phyloP scores from a whole-genome alignment of 768 basidiomycete species.

The Podaxis sp. region DNA sequence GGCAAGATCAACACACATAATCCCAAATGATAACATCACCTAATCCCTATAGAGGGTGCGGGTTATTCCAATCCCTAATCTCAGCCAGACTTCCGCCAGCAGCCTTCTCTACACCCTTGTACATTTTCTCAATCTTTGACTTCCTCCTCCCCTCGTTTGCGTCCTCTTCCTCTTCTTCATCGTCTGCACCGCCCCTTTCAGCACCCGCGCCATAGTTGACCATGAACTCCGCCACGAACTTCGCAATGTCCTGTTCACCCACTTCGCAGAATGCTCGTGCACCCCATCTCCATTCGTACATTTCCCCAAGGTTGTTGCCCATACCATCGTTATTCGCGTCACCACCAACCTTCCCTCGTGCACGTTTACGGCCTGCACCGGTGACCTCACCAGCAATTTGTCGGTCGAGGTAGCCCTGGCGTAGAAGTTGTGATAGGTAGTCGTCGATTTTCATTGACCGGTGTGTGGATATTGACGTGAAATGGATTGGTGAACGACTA shows the following conservation, averaged over 20 bases:
- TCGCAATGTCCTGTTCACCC: slow-evolving; percentile 69
- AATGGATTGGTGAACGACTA: slow-evolving; percentile 37
- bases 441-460: slow-evolving; percentile 54
- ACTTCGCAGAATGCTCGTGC: slow-evolving; percentile 76
- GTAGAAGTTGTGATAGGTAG: slow-evolving; percentile 59
- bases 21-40: not conserved
- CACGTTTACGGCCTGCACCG: slow-evolving; percentile 52
- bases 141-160: slow-evolving; percentile 23
- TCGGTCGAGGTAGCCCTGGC: slow-evolving; percentile 79
- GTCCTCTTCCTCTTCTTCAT: slow-evolving; percentile 31
- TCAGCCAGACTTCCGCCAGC: slow-evolving; percentile 55
- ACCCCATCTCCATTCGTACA: slow-evolving; percentile 86
- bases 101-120: slow-evolving; percentile 56
- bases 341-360: slow-evolving; percentile 33
- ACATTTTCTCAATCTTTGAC: slow-evolving; percentile 40
- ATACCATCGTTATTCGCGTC: slow-evolving; percentile 22
- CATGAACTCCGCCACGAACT: slow-evolving; percentile 83
- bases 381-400: slow-evolving; percentile 43
- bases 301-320: slow-evolving; percentile 28
- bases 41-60: not conserved
- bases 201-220: slow-evolving; percentile 29
- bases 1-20: no score
- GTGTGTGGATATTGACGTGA: slow-evolving; percentile 46
- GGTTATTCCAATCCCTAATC: slow-evolving; percentile 18
- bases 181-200: slow-evolving; percentile 25